Conservation (phyloP, 208 protist genomes). For the Crithidia sp. region DNA sequence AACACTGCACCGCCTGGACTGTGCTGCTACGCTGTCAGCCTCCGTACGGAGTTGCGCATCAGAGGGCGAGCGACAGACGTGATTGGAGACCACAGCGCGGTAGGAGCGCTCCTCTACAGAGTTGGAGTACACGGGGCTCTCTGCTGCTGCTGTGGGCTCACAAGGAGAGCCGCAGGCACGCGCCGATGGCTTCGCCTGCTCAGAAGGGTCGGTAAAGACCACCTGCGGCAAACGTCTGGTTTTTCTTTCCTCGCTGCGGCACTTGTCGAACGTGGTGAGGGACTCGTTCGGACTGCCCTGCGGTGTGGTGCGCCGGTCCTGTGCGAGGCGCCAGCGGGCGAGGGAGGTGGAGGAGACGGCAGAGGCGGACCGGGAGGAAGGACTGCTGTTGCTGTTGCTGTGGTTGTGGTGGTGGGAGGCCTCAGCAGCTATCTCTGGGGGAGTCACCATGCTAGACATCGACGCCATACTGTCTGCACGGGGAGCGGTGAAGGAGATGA, state of each 20-base stretch:
- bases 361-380: slow-evolving; percentile 1
- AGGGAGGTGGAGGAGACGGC: neutral
- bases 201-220: neutral
- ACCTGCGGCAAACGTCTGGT: neutral
- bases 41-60: neutral
- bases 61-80: neutral
- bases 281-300: neutral
- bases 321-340: neutral
- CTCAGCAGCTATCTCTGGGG: neutral
- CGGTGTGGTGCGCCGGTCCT: neutral
- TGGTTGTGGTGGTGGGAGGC: neutral
- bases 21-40: neutral
- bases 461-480: slow-evolving; percentile 2
- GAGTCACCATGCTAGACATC: neutral
- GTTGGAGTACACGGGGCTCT: neutral
- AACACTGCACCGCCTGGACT: neutral
- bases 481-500: neutral
- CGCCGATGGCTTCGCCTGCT: neutral
- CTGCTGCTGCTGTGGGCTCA: neutral
- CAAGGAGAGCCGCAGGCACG: too few species aligned
- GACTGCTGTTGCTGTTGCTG: neutral
- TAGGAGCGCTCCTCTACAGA: slow-evolving; percentile 13
- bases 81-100: neutral
- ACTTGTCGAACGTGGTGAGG: neutral
- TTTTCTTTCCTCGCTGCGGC: neutral